Conservation (phyloP, 306 rosid genomes). For the Calophaca sinica region DNA sequence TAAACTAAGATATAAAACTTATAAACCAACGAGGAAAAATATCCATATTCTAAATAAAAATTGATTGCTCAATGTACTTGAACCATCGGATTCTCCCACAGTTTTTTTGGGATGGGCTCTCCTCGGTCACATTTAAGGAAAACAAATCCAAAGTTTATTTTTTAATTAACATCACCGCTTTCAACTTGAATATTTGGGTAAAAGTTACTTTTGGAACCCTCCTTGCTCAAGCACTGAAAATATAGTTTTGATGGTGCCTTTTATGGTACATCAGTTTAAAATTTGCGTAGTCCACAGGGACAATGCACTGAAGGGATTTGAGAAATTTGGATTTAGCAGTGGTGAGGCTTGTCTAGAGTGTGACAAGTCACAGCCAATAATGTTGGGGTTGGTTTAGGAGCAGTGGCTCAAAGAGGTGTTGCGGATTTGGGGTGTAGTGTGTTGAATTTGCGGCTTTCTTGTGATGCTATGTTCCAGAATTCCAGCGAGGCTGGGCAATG, state of each 20-base stretch:
- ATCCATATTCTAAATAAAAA: neutral
- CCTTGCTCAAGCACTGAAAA: neutral
- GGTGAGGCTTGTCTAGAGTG: neutral
- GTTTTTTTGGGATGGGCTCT: neutral
- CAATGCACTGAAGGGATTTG: neutral
- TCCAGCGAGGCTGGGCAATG: neutral
- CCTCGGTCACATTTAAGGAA: neutral
- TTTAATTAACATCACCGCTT: slow-evolving; percentile 17
- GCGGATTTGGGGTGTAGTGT: neutral
- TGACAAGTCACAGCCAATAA: neutral
- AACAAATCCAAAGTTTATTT: neutral
- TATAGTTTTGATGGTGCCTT: neutral
- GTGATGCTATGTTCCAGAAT: neutral
- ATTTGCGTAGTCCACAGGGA: neutral
- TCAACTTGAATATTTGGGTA: neutral
- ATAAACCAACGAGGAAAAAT: slow-evolving; percentile 18
- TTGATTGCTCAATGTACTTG: slow-evolving; percentile 24
- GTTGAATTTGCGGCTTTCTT: neutral
- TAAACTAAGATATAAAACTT: slow-evolving; percentile 25
- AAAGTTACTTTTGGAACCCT: neutral
- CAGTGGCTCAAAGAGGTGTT: neutral
- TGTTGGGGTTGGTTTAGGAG: neutral
- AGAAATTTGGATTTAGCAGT: neutral
- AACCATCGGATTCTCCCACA: no score
- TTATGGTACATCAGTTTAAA: neutral